Conservation (phyloP, 768 basidiomycete species). For the Hypholoma sublateritium region DNA sequence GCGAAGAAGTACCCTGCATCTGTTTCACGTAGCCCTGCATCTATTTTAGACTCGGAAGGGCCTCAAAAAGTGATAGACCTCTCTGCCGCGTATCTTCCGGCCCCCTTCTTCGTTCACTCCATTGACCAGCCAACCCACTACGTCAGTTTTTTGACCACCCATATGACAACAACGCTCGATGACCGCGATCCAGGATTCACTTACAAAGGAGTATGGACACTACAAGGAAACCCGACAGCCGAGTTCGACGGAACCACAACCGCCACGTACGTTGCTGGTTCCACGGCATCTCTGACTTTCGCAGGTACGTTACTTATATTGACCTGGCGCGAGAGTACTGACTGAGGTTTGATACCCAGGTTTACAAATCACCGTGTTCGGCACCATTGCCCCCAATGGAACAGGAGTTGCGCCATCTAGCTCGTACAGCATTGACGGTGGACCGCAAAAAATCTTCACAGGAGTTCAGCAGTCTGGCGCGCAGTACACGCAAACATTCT, state of each 20-base stretch:
- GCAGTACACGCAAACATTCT: neutral
- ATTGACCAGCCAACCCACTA: no score
- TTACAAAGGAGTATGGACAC: neutral
- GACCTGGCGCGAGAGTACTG: no score
- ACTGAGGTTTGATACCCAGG: neutral
- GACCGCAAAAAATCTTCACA: neutral
- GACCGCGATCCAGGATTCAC: neutral
- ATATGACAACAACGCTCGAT: neutral
- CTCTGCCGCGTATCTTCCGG: no score
- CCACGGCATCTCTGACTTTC: neutral
- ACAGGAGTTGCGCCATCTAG: neutral
- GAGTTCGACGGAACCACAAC: neutral
- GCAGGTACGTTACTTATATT: neutral
- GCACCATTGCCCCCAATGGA: neutral
- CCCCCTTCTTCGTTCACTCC: no score
- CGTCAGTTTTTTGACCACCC: no score
- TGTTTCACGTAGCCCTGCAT: no score
- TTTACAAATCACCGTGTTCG: neutral
- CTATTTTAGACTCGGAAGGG: no score
- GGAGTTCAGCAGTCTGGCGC: neutral
- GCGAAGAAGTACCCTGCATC: no score
- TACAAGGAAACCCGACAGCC: neutral
- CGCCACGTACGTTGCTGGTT: neutral
- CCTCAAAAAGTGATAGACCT: no score
- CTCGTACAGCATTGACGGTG: neutral